Conservation (phyloP, 768 basidiomycete species). For the Piloderma croceum region DNA sequence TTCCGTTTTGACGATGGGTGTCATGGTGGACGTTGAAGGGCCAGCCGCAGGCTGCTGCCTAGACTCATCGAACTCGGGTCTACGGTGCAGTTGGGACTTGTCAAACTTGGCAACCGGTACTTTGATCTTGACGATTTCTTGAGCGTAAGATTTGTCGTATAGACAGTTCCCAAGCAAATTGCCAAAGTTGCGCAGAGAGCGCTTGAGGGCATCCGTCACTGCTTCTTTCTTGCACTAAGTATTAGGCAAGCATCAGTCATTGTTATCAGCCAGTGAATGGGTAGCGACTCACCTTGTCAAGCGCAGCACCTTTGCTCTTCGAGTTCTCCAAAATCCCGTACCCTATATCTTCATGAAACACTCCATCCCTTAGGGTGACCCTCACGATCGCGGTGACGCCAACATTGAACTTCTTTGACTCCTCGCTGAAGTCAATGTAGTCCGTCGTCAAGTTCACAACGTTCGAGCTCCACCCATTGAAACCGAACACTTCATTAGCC, state of each 20-base stretch:
- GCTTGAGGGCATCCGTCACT: slow-evolving; percentile 90
- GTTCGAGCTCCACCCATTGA: slow-evolving; percentile 90
- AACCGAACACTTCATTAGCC: slow-evolving; percentile 97
- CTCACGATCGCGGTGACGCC: slow-evolving; percentile 83
- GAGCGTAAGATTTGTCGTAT: slow-evolving; percentile 89
- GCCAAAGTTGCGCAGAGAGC: slow-evolving; percentile 87
- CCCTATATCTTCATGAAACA: slow-evolving; percentile 90
- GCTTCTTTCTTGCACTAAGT: slow-evolving; percentile 95
- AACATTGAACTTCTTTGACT: slow-evolving; percentile 58
- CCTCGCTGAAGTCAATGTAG: slow-evolving; percentile 70
- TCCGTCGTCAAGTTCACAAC: slow-evolving; percentile 72
- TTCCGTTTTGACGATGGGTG: not conserved
- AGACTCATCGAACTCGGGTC: slow-evolving; percentile 60
- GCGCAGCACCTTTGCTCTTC: slow-evolving; percentile 75
- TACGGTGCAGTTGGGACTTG: slow-evolving; percentile 57
- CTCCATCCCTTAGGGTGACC: slow-evolving; percentile 83
- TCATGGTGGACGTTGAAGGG: slow-evolving; percentile 9
- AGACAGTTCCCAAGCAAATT: slow-evolving; percentile 94
- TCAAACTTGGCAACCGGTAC: slow-evolving; percentile 68
- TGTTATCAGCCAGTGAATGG: not conserved
- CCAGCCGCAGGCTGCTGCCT: slow-evolving; percentile 25
- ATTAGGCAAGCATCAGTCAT: slow-evolving; percentile 3
- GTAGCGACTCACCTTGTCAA: slow-evolving; percentile 77
- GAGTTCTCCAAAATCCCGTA: slow-evolving; percentile 84
- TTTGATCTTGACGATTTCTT: slow-evolving; percentile 84